These are phyloP conservation scores for Murraya koenigii DNA, from an alignment of 345 rosid genomes.

Conservation along the genomic window DNA sequence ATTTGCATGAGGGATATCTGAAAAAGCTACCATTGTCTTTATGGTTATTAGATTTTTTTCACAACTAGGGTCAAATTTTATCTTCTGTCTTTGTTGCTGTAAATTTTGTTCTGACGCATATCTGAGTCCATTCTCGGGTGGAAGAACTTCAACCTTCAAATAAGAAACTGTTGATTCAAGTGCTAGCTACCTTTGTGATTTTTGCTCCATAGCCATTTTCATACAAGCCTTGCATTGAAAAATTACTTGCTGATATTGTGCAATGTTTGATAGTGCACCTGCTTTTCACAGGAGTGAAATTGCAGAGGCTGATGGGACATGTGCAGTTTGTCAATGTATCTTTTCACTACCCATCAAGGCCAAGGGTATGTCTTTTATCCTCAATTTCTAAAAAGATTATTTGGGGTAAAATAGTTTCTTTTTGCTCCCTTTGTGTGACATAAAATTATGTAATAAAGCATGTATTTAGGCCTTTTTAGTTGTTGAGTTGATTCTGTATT, in stretches of 20 bases:
- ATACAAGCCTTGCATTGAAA: neutral
- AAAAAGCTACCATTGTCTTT: neutral
- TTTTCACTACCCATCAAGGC: slow-evolving; percentile 44
- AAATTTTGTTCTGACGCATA: neutral
- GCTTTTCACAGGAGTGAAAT: slow-evolving; percentile 28
- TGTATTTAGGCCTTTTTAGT: neutral
- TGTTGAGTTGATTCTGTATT: neutral
- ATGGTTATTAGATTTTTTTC: neutral
- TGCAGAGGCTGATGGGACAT: slow-evolving; percentile 33
- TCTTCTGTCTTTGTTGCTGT: neutral
- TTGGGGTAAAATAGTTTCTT: neutral
- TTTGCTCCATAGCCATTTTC: neutral
- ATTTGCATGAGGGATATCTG: neutral
- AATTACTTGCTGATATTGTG: neutral
- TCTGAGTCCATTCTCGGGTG: neutral
- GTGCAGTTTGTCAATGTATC: slow-evolving; percentile 37
- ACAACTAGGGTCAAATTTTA: neutral
- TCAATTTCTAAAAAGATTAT: neutral
- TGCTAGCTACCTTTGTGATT: neutral
- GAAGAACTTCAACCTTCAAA: neutral
- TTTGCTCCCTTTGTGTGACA: neutral
- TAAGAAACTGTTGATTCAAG: neutral
- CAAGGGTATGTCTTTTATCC: slow-evolving; percentile 19
- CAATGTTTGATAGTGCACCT: neutral
- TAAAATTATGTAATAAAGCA: neutral